Base-by-base conservation (phyloP, 2,329 filamentous ascomycete species). In the Exophiala sideris region DNA sequence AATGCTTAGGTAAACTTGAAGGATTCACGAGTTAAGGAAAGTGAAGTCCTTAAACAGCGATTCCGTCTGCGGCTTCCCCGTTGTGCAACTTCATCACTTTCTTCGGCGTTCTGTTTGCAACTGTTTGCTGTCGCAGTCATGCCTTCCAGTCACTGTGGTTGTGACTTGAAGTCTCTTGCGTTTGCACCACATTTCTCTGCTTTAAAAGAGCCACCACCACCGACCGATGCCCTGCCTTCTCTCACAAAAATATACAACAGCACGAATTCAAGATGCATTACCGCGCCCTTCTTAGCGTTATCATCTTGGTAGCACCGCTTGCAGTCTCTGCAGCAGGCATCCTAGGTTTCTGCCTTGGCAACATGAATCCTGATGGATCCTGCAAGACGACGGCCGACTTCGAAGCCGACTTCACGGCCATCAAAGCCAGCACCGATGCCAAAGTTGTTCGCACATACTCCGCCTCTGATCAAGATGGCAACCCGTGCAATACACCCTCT, bases 351-450 rank as follows among this genome's bases (percentile, higher is more conserved):
- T 78, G 85, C 11, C 74, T 89, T 10, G 86, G 86, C 56, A 81
- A 83, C 64, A 84, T 86, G 68, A 80, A 80, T 60, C 52, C 77
- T 20, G 80, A 83, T 63, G 80, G 78, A 39, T 70, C 67, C 38
- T 89, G 86, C 79, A 89, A 89, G 72, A 71, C 71, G 35, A 72
- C 76, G 40, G 66, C 70, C 42, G 85, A 88, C 70, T 89, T 86
- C 70, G 78, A 82, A 62, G 74, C 72, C 46, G 86, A 89, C 68
- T 86, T 88, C 68, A 77, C 82, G 51, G 77, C 79, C 46, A 62
- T 88, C 64, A 76, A 77, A 62, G 66, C 68, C 46, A 66, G 76
- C 45, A 74, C 80, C 32, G 74, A 71, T 52, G 70, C 75, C 38
- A 81, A 73, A 34, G 63, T 87, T 35, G 84, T 88, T 45, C 80